Base-by-base conservation (phyloP, 345 rosid genomes). In the Salix purpurea region DNA sequence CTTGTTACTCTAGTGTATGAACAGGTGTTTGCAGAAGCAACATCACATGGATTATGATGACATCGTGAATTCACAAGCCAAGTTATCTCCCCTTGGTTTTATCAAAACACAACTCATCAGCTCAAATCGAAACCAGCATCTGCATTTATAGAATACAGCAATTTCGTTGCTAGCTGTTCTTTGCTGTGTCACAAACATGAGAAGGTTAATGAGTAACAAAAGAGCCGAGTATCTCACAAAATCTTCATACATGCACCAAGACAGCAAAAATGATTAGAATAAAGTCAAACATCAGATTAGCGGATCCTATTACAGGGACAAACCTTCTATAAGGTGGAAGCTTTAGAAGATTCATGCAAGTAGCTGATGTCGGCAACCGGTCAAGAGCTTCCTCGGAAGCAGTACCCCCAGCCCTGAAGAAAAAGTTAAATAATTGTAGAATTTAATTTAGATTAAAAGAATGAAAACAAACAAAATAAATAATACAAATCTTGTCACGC, bases 101-200 rank as follows among this genome's bases (percentile, higher is more conserved):
- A 70, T 61, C 62, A 24, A 15, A 61, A 19, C 46, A 28, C 64
- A 32, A 60, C 69, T 69, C 73, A 87, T 91, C 85, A 96, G 82
- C 99, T 94, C 86, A 96, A 82, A 89, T 96, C 98, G 81, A 96
- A 96, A 76, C 99, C 99, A 6, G 99, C 99, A 61, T 96, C 99
- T 36, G 99, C 97, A 78, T 85, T 92, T 82, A 96, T 94, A 42
- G 97, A 93, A 67, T 96, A 96, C 70, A 94, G 86, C 88, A 96
- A 73, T 82, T 96, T 96, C 54, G 85, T 81, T 78, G 89, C 92
- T 77, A 96, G 82, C 80, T 92, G 97, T 85, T 94, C 97, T 83
- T 94, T 92, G 94, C 99, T 96, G 97, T 78, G 82, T 67, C 72
- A 84, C 75, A 69, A 72, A 71, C 66, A 79, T 39, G 18, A 32